A percentile compares a stretch with the other conserved stretches of the same genome.
Evolutionary conservation across 1,139 yeast species (phyloP).

Genomic region (Taphrina wiesneri): DNA sequence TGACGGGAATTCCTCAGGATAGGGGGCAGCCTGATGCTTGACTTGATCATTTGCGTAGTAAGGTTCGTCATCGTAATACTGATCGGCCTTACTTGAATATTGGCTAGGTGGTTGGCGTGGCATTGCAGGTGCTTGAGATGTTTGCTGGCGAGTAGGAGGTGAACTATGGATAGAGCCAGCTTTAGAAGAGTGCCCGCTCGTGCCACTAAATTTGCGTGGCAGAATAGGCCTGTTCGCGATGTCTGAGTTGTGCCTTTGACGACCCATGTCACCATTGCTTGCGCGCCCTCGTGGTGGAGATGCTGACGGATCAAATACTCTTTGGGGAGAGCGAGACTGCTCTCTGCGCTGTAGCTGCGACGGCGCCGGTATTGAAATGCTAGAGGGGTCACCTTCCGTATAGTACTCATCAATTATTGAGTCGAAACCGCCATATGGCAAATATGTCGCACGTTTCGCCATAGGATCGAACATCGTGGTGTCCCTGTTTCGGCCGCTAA

Average conservation of each 20-base stretch:
- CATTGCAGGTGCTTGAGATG: not conserved
- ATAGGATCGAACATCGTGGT: slow-evolving; percentile 24
- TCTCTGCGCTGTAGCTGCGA: slow-evolving; percentile 17
- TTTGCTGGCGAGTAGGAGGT: slow-evolving; percentile 9
- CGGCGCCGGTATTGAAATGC: slow-evolving; percentile 19
- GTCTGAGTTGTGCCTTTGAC: not conserved
- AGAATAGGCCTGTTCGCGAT: not conserved
- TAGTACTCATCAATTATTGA: slow-evolving; percentile 24
- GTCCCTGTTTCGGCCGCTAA: slow-evolving; percentile 14
- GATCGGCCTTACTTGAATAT: not conserved
- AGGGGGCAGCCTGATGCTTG: not conserved
- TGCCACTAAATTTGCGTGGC: slow-evolving; percentile 1
- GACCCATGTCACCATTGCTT: not conserved
- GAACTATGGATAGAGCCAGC: slow-evolving; percentile 12
- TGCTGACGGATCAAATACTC: not conserved
- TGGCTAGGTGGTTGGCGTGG: not conserved
- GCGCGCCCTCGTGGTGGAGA: slow-evolving; percentile 2
- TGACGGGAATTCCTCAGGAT: not conserved
- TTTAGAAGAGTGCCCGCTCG: slow-evolving; percentile 15
- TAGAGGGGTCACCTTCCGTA: slow-evolving; percentile 25
- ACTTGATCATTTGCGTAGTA: not conserved
- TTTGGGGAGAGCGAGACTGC: slow-evolving; percentile 30
- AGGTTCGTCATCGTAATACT: slow-evolving; percentile 5
- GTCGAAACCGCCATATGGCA: slow-evolving; percentile 32
- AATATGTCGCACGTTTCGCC: slow-evolving; percentile 24